These are phyloP conservation scores for Nemania diffusa DNA, from an alignment of 2,329 filamentous ascomycete species.

Conservation along the genomic window DNA sequence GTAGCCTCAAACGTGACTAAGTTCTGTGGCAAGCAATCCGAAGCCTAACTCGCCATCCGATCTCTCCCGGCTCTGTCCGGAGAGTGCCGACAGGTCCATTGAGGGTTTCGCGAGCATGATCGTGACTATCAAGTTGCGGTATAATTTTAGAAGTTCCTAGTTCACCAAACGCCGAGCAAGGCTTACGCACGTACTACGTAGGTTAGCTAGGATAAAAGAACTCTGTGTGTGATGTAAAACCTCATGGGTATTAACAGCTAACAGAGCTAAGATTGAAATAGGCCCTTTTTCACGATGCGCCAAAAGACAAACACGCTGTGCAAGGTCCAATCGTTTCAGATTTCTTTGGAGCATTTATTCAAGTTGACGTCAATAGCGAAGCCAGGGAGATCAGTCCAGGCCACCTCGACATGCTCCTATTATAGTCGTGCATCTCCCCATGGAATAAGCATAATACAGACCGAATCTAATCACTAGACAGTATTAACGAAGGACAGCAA, in stretches of 20 bases:
- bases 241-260: neutral
- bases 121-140: neutral
- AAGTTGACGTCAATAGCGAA: neutral
- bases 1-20: conserved; percentile 20
- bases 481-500: neutral
- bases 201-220: neutral
- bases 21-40: conserved; percentile 23
- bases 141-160: neutral
- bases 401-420: neutral
- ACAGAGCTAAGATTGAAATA: neutral
- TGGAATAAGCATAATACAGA: conserved; percentile 16
- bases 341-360: neutral
- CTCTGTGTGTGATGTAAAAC: conserved; percentile 5
- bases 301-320: neutral
- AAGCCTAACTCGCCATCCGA: conserved; percentile 22
- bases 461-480: conserved; percentile 14
- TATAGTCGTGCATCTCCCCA: neutral
- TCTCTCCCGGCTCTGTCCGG: conserved; percentile 4
- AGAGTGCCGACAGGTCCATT: neutral
- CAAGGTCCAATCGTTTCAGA: neutral
- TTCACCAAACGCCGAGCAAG: neutral
- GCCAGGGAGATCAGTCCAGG: neutral
- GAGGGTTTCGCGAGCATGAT: neutral
- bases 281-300: neutral
- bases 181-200: neutral